Evolutionary conservation across 1,284 basidiomycete genomes (phyloP), one percentile per base, ranked within the genome.

Genomic region (Heterobasidion occidentale): DNA sequence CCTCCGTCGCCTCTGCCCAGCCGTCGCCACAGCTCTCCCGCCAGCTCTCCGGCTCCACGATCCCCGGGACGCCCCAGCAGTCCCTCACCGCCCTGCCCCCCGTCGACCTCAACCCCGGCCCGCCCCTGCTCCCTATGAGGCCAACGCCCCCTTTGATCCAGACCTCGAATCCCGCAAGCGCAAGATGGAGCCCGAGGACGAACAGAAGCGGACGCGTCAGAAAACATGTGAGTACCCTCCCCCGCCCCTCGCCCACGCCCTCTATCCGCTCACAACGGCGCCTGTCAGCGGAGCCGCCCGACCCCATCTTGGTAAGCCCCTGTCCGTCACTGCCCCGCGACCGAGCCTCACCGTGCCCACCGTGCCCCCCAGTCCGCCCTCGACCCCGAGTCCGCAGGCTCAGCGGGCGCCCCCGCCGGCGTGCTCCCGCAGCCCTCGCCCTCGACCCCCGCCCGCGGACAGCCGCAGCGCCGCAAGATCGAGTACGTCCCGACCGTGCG

Each of bases 401-500:
- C 45, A 11, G 56, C 51, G 19, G 54, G 55, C 33, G 34, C 33
- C 53, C 5, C 27, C 11, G 42, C 46, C 55, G 15, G 35, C 51
- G 20, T 6, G 27, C 20, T 2, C 55, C 46, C 49, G 19, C 50
- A 34, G 58, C 11, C 47, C 60, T 49, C 56, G 51, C 42, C 54
- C 46, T 19, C 56, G 55, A 7, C 14, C 63, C 56, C 49, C 63
- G 56, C 7, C 61, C 57, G 59, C 8, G 36, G 71, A 64, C 58
- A 57, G 36, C 70, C 74, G 7, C 70, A 82, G 42, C 83, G 92
- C 58, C 87, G 90, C 64, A 92, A 89, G 71, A 90, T 98, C 63
- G 91, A 94, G 73, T 99, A 98, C 68, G 76, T 90, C 33, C 96
- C 96, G 0, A 74, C 92, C 15, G 81, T 82, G 9, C 84, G 90